Conservation (phyloP, 305 asterid species). For the Caryopteris hybrid region DNA sequence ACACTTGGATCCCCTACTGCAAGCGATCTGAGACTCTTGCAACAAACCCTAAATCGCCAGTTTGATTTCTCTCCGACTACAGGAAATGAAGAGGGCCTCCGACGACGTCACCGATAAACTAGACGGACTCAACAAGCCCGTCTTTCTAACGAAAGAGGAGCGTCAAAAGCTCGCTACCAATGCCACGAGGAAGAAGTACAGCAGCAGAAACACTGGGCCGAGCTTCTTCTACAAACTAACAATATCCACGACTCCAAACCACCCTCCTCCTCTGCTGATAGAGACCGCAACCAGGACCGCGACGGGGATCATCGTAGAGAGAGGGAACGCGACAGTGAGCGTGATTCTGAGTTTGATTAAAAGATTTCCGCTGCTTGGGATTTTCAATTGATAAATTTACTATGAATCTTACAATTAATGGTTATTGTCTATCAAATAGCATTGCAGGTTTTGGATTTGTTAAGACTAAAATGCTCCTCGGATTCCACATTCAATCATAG, state of each 20-base stretch:
- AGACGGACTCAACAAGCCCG: conserved; percentile 49
- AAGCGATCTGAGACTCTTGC: conserved; percentile 23
- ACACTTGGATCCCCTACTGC: conserved; percentile 25
- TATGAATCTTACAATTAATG: too few species aligned
- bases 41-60: conserved; percentile 28
- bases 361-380: too few species aligned
- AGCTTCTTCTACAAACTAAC: conserved; percentile 32
- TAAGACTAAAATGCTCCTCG: too few species aligned
- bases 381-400: too few species aligned
- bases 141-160: conserved; percentile 56
- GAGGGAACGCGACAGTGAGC: conserved; percentile 26
- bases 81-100: conserved; percentile 30
- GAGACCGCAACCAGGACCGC: conserved; percentile 20
- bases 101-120: conserved; percentile 23
- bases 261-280: conserved; percentile 21
- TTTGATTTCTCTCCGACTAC: background rate
- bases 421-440: too few species aligned
- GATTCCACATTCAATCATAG: too few species aligned
- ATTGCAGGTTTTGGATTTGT: too few species aligned
- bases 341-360: conserved; percentile 53
- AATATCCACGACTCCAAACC: conserved; percentile 23
- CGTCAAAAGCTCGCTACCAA: conserved; percentile 47
- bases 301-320: conserved; percentile 30
- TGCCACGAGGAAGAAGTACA: conserved; percentile 53
- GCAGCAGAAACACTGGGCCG: conserved; percentile 38